Evolutionary conservation across 345 rosid species (phyloP).

Genomic region (Lumnitzera racemosa): DNA sequence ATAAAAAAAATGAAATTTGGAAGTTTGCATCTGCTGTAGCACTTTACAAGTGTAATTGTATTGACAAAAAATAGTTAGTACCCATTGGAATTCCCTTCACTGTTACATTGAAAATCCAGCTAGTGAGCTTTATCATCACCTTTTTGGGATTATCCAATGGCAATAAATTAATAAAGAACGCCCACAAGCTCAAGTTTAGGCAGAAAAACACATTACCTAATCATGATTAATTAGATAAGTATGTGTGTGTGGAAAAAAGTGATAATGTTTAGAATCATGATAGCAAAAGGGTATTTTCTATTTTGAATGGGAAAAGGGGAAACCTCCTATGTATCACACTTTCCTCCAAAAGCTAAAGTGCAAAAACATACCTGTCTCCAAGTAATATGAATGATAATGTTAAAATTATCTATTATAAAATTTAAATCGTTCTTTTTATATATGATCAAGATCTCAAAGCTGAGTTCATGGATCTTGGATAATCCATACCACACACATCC

Average conservation of each 20-base stretch:
- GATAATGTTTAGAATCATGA: constrained; percentile 5
- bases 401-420: too few species aligned
- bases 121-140: too few species aligned
- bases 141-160: too few species aligned
- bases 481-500: constrained; percentile 11
- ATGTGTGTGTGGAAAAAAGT: neutral
- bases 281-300: constrained; percentile 2
- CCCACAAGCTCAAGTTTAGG: too few species aligned
- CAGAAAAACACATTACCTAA: neutral
- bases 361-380: constrained; percentile 2
- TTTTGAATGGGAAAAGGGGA: constrained; percentile 7
- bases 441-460: neutral
- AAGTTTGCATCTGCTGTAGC: too few species aligned
- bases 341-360: constrained; percentile 15
- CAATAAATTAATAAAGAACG: too few species aligned
- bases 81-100: too few species aligned
- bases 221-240: constrained; percentile 2
- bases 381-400: neutral
- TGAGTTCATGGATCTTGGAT: constrained; percentile 7
- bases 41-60: too few species aligned
- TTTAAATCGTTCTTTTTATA: too few species aligned
- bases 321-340: constrained; percentile 9
- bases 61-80: too few species aligned
- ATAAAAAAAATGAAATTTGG: too few species aligned
- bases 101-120: too few species aligned